phyloP scores from a whole-genome alignment of 2,329 filamentous ascomycete species.

The Clarireedia hainanense region DNA sequence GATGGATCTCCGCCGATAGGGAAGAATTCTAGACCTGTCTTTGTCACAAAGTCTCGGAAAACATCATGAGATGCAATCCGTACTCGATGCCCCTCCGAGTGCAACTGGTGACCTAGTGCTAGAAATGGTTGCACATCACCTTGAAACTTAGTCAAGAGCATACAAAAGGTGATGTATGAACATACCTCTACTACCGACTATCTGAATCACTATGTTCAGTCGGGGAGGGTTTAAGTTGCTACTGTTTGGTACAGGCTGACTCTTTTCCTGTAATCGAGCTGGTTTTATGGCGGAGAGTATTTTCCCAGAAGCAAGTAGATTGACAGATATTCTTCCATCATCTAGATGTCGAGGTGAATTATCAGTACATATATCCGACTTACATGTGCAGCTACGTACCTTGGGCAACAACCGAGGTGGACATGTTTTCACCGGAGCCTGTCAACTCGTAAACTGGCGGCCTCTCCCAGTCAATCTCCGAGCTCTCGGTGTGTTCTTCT shows the following conservation, averaged over 20 bases:
- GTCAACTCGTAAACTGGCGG: background rate
- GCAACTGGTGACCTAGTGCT: conserved; percentile 62
- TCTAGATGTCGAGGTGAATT: conserved; percentile 5
- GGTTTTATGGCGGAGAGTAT: conserved; percentile 6
- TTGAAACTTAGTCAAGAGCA: background rate
- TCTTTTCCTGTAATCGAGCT: conserved; percentile 4
- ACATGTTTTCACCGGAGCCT: background rate
- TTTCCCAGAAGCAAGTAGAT: conserved; percentile 6
- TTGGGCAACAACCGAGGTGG: background rate
- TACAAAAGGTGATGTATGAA: background rate
- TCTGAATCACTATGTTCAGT: conserved; percentile 74
- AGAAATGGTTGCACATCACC: conserved; percentile 69
- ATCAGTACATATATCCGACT: background rate
- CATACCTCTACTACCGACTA: conserved; percentile 65
- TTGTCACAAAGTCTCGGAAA: conserved; percentile 66
- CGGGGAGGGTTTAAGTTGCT: conserved; percentile 6
- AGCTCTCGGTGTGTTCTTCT: too few relatives aligned
- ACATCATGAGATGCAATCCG: conserved; percentile 70
- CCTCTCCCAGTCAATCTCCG: background rate
- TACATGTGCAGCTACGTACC: background rate
- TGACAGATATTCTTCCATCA: conserved; percentile 19
- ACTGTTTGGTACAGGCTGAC: background rate
- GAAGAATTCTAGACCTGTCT: conserved; percentile 69
- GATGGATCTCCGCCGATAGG: conserved; percentile 69
- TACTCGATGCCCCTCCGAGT: conserved; percentile 63